Conservation (phyloP, 768 basidiomycete species). For the Hemileccinum impolitum region DNA sequence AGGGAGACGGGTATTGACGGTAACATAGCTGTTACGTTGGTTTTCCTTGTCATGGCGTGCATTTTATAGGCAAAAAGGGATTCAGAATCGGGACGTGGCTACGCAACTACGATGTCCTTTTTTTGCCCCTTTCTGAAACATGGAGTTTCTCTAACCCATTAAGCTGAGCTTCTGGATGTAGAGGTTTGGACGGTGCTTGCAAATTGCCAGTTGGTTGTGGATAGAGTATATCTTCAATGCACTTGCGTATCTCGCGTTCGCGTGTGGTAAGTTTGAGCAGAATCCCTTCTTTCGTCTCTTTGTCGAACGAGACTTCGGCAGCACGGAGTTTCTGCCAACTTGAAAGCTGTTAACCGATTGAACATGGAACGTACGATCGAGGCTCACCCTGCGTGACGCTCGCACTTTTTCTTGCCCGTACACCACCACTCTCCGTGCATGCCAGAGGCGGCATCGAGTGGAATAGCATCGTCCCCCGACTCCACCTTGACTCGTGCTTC, state of each 20-base stretch:
- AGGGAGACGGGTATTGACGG: constrained; percentile 87
- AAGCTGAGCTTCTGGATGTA: constrained; percentile 35
- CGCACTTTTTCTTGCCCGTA: constrained; percentile 67
- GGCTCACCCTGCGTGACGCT: constrained; percentile 72
- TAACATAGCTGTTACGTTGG: constrained; percentile 12
- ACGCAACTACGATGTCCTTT: constrained; percentile 37
- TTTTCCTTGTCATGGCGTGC: constrained; percentile 1
- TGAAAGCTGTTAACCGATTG: constrained; percentile 8
- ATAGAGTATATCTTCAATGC: constrained; percentile 70
- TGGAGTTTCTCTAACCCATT: constrained; percentile 50
- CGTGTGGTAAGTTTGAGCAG: constrained; percentile 64
- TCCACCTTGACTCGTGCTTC: constrained; percentile 37
- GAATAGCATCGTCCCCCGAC: constrained; percentile 36
- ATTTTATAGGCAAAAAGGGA: constrained; percentile 3
- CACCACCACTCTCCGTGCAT: constrained; percentile 72
- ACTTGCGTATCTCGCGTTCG: constrained; percentile 75
- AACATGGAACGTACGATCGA: neutral
- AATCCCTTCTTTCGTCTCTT: constrained; percentile 68
- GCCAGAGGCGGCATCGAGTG: constrained; percentile 31
- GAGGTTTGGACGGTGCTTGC: constrained; percentile 32
- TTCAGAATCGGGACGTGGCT: constrained; percentile 13
- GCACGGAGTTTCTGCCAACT: constrained; percentile 80
- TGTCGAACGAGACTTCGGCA: constrained; percentile 72
- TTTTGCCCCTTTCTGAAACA: constrained; percentile 52
- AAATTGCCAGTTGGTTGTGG: constrained; percentile 39